phyloP scores from a whole-genome alignment of 2,329 filamentous ascomycete species.

The Pseudogymnoascus sp. region DNA sequence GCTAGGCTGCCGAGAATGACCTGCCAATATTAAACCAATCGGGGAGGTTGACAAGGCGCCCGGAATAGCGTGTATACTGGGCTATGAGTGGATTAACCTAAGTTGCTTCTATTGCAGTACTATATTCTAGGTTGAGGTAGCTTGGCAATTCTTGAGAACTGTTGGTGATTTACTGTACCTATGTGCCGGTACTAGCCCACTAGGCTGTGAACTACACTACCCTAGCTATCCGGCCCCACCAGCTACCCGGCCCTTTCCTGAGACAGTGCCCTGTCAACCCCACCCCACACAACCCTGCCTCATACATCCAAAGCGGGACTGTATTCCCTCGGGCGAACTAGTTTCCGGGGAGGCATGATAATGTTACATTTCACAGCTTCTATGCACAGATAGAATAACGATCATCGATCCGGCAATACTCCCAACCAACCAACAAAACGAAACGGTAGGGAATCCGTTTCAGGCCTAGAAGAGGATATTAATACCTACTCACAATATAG shows the following conservation, averaged over 20 bases:
- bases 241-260: not conserved
- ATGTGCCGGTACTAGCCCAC: not conserved
- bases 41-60: not conserved
- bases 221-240: not conserved
- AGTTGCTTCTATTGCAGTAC: not conserved
- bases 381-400: not conserved
- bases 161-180: not conserved
- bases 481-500: not conserved
- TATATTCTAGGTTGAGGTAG: too few species aligned
- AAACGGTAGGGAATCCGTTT: not conserved
- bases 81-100: not conserved
- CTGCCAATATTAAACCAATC: not conserved
- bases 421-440: not conserved
- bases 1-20: not conserved
- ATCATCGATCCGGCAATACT: not conserved
- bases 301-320: not conserved
- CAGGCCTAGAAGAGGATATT: not conserved
- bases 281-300: not conserved
- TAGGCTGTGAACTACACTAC: not conserved
- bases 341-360: not conserved
- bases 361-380: not conserved
- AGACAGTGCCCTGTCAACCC: not conserved
- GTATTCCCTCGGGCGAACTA: not conserved
- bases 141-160: not conserved
- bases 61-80: not conserved